Evolutionary conservation across 1,139 yeast species (phyloP).

Genomic region (Casaregolazyma suthepensis): DNA sequence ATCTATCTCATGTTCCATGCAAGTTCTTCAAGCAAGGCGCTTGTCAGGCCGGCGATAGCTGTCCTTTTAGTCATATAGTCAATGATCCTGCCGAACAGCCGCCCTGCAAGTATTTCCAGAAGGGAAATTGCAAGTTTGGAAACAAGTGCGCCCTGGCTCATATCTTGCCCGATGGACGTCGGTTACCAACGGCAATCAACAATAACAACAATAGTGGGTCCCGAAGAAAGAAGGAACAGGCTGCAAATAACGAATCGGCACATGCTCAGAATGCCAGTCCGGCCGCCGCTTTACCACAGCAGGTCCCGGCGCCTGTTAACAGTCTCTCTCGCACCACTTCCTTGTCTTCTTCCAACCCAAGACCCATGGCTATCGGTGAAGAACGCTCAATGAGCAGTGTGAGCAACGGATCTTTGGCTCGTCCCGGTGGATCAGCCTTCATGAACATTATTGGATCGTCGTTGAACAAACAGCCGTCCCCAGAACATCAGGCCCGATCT

Average conservation of each 20-base stretch:
- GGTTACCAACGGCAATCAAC: constrained; percentile 51
- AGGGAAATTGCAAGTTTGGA: constrained; percentile 94
- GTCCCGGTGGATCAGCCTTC: constrained; percentile 6
- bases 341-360: background rate
- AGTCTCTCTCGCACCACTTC: background rate
- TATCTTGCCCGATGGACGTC: constrained; percentile 80
- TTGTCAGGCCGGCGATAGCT: constrained; percentile 87
- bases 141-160: constrained; percentile 90
- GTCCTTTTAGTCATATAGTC: constrained; percentile 84
- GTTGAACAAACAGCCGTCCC: background rate
- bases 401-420: constrained; percentile 1
- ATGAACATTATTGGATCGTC: constrained; percentile 4
- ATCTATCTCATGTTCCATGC: constrained; percentile 90
- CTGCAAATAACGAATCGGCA: background rate
- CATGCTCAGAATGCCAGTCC: background rate
- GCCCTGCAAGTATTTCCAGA: constrained; percentile 89
- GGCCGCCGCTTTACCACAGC: background rate
- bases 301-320: background rate
- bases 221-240: constrained; percentile 11
- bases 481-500: constrained; percentile 3
- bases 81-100: constrained; percentile 55
- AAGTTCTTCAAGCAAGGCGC: constrained; percentile 86
- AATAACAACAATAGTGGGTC: constrained; percentile 8
- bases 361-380: constrained; percentile 4
- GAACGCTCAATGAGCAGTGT: background rate